These are phyloP conservation scores for Eucalyptus lansdowneana DNA, from an alignment of 345 rosid genomes.

Conservation along the genomic window DNA sequence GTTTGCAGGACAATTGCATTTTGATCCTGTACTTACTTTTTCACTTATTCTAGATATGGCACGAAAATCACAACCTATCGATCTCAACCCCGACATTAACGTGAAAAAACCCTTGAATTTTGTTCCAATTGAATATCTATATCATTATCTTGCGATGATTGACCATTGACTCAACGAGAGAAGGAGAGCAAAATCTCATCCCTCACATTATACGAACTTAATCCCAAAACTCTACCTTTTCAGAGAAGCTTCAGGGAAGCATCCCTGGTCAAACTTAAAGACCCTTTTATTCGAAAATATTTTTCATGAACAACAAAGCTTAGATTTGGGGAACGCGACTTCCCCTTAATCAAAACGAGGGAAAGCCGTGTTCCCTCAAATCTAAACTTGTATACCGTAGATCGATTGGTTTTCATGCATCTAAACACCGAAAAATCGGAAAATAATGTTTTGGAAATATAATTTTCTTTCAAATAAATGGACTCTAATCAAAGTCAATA, in stretches of 20 bases:
- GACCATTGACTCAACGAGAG: no score
- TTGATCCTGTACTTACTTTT: not conserved
- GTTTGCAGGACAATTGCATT: not conserved
- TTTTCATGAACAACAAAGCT: not conserved
- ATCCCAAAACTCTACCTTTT: no score
- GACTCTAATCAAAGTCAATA: no score
- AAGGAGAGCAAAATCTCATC: no score
- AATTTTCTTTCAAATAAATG: not conserved
- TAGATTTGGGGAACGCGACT: not conserved
- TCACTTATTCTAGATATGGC: not conserved
- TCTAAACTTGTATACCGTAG: no score
- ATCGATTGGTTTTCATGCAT: no score
- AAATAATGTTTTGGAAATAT: no score
- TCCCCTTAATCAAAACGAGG: not conserved
- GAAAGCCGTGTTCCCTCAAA: not conserved
- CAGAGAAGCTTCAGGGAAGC: not conserved
- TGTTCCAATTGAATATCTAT: not conserved
- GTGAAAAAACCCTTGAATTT: not conserved
- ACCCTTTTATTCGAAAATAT: no score
- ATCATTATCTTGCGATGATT: not conserved
- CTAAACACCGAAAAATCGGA: no score
- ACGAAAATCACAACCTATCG: not conserved
- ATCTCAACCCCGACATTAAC: not conserved
- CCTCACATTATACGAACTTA: no score
- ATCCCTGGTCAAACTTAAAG: not conserved